Evolutionary conservation across 2,329 filamentous ascomycete genomes (phyloP).

Genomic region (Xylariaceae sp.): DNA sequence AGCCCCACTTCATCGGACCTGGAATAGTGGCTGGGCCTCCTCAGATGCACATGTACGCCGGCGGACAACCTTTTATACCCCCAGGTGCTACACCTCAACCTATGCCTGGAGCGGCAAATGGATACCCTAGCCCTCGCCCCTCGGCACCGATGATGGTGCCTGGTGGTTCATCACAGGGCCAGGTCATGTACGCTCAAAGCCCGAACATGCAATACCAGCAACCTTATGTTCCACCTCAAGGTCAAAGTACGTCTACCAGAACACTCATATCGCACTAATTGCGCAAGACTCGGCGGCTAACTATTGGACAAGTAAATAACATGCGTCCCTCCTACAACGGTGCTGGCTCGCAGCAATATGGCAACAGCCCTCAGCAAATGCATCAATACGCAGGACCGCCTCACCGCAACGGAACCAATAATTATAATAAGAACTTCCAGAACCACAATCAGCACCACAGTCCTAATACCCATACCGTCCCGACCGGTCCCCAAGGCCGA

Average conservation of each 20-base stretch:
- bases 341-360: slow-evolving; percentile 56
- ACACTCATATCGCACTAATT: slow-evolving; percentile 17
- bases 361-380: slow-evolving; percentile 59
- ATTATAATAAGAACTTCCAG: slow-evolving; percentile 46
- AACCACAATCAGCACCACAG: slow-evolving; percentile 40
- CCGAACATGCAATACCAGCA: slow-evolving; percentile 70
- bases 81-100: slow-evolving; percentile 50
- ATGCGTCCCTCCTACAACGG: slow-evolving; percentile 54
- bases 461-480: slow-evolving; percentile 33
- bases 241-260: slow-evolving; percentile 60
- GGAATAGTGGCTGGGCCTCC: slow-evolving; percentile 62
- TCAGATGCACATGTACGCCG: slow-evolving; percentile 79
- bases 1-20: slow-evolving; percentile 68
- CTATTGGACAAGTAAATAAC: slow-evolving; percentile 49
- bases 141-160: slow-evolving; percentile 87
- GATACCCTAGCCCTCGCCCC: slow-evolving; percentile 82
- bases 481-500: slow-evolving; percentile 33
- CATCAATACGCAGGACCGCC: slow-evolving; percentile 57
- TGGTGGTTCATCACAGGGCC: slow-evolving; percentile 88
- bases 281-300: slow-evolving; percentile 31
- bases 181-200: slow-evolving; percentile 71
- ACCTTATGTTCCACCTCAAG: slow-evolving; percentile 66
- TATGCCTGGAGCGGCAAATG: slow-evolving; percentile 59
- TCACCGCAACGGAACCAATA: slow-evolving; percentile 54
- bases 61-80: slow-evolving; percentile 60